Evolutionary conservation across 192 early-diverging fungal genomes (phyloP).

Genomic region (Endogone sp.): DNA sequence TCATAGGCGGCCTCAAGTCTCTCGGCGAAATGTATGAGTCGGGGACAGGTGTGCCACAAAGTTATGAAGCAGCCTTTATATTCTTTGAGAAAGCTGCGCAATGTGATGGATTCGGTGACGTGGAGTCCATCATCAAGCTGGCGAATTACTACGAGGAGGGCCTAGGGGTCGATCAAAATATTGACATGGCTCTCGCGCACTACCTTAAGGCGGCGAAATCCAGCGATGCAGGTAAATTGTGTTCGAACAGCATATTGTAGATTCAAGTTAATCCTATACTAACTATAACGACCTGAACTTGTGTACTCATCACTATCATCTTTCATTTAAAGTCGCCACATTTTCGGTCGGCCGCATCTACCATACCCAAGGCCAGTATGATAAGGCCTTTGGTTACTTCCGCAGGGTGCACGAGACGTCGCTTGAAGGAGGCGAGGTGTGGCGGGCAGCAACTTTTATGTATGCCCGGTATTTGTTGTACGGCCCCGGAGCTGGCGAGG

Average conservation of each 20-base stretch:
- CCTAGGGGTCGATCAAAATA: constrained; percentile 23
- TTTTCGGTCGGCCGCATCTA: constrained; percentile 27
- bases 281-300: neutral
- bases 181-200: constrained; percentile 15
- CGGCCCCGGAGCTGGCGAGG: constrained; percentile 3
- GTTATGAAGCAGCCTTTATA: constrained; percentile 23
- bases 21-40: constrained; percentile 32
- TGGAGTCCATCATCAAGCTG: constrained; percentile 24
- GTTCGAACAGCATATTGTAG: neutral
- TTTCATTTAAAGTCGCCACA: constrained; percentile 11
- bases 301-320: neutral
- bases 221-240: constrained; percentile 9
- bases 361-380: constrained; percentile 20
- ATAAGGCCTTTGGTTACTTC: constrained; percentile 23
- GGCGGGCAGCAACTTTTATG: constrained; percentile 22
- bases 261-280: constrained; percentile 12
- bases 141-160: constrained; percentile 39
- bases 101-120: no score
- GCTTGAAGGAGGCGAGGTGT: constrained; percentile 2
- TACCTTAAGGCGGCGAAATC: constrained; percentile 21
- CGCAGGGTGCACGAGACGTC: constrained; percentile 13
- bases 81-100: constrained; percentile 30
- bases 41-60: constrained; percentile 22
- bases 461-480: constrained; percentile 19
- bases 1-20: constrained; percentile 4